These are phyloP conservation scores for Lactarius sanguifluus DNA, from an alignment of 768 basidiomycete species.

Conservation along the genomic window DNA sequence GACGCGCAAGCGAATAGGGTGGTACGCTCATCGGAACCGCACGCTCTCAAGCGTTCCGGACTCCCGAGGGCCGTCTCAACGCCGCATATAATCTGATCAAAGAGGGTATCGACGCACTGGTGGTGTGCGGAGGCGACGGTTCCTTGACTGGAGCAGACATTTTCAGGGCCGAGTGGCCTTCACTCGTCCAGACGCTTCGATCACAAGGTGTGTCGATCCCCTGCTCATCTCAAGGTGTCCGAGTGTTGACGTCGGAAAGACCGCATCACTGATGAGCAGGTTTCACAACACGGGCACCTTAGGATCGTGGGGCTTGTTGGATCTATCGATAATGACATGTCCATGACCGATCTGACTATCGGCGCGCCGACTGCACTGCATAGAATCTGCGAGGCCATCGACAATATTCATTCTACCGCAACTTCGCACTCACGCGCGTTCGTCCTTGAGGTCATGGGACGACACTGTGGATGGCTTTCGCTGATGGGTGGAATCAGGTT, in stretches of 20 bases:
- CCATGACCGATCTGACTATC: slow-evolving; percentile 95
- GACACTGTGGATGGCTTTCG: slow-evolving; percentile 99
- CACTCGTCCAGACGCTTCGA: slow-evolving; percentile 68
- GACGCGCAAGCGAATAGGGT: slow-evolving; percentile 49
- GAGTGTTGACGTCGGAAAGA: slow-evolving; percentile 40
- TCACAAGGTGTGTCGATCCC: slow-evolving; percentile 49
- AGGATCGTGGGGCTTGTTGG: slow-evolving; percentile 98
- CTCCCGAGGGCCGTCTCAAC: slow-evolving; percentile 79
- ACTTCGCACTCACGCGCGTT: slow-evolving; percentile 95
- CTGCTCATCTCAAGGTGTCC: not conserved
- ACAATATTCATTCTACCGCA: slow-evolving; percentile 97
- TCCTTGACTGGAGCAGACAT: slow-evolving; percentile 94
- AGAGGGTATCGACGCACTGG: slow-evolving; percentile 96
- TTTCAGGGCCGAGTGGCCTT: slow-evolving; percentile 92
- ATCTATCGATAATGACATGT: slow-evolving; percentile 99
- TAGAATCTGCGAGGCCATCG: slow-evolving; percentile 96
- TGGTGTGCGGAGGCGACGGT: slow-evolving; percentile 97
- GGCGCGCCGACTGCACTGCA: slow-evolving; percentile 95
- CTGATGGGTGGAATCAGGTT: slow-evolving; percentile 89
- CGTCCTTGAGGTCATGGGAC: slow-evolving; percentile 99
- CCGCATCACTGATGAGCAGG: slow-evolving; percentile 73
- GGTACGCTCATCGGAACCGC: slow-evolving; percentile 97
- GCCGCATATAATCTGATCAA: slow-evolving; percentile 91
- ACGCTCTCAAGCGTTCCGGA: slow-evolving; percentile 80
- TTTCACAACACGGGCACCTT: slow-evolving; percentile 72